phyloP scores from a whole-genome alignment of 495 filamentous ascomycete genomes.

The Penicillium fimorum region DNA sequence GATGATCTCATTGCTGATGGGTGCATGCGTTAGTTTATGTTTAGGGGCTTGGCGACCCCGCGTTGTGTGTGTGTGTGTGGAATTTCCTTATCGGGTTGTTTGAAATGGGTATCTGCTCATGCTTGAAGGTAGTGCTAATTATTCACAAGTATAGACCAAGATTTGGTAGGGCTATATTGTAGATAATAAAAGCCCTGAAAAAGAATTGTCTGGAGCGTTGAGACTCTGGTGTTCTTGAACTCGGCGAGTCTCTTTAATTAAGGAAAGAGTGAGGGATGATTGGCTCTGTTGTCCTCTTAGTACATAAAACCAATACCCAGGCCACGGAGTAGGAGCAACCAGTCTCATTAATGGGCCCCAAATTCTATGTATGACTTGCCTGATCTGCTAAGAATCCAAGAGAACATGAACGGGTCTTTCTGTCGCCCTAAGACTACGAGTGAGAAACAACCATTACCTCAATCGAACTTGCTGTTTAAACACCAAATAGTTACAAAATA shows the following conservation, averaged over 20 bases:
- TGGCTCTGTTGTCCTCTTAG: neutral
- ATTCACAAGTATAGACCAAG: too few relatives aligned
- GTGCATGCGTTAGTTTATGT: constrained; percentile 11
- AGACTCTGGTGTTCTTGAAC: neutral
- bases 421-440: neutral
- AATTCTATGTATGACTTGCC: neutral
- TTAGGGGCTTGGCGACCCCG: constrained; percentile 24
- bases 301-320: too few relatives aligned
- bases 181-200: neutral
- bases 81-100: neutral
- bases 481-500: neutral
- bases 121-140: neutral
- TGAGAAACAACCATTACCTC: neutral
- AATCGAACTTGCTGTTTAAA: neutral
- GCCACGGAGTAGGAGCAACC: too few relatives aligned
- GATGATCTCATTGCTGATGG: constrained; percentile 18
- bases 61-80: constrained; percentile 6
- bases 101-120: neutral
- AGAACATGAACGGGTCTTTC: neutral
- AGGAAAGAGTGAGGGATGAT: neutral
- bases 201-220: neutral
- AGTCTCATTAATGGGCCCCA: too few relatives aligned
- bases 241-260: neutral
- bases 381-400: neutral
- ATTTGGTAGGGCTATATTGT: neutral